Conservation (phyloP, 495 filamentous ascomycete genomes). For the Diplogelasinospora grovesii region DNA sequence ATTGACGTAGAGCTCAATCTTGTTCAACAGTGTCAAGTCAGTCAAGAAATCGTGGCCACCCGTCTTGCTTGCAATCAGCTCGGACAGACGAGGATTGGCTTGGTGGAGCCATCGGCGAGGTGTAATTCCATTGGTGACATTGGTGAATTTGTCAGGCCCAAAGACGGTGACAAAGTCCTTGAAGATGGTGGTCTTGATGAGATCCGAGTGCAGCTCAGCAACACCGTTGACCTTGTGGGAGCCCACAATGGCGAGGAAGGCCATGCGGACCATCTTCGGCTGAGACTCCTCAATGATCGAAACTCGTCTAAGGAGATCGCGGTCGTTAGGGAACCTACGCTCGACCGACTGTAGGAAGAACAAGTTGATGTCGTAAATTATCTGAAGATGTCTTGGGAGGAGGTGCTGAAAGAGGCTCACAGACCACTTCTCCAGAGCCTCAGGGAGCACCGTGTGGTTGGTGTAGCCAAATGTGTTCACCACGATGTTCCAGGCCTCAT, state of each 20-base stretch:
- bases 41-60: conserved; percentile 79
- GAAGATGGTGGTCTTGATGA: conserved; percentile 98
- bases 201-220: conserved; percentile 91
- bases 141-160: conserved; percentile 94
- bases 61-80: conserved; percentile 82
- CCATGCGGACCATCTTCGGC: conserved; percentile 98
- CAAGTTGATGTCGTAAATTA: conserved; percentile 98
- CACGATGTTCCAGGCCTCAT: conserved; percentile 82
- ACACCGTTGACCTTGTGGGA: conserved; percentile 99
- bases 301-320: conserved; percentile 74
- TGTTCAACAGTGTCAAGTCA: conserved; percentile 76
- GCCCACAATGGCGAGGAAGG: conserved; percentile 86
- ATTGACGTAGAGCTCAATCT: conserved; percentile 70
- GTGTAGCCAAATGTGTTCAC: conserved; percentile 78
- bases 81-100: conserved; percentile 88
- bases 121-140: conserved; percentile 97
- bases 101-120: conserved; percentile 95
- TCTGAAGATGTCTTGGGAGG: conserved; percentile 89
- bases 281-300: conserved; percentile 96
- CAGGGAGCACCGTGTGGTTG: conserved; percentile 95
- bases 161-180: conserved; percentile 95
- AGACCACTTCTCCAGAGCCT: conserved; percentile 98
- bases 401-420: conserved; percentile 88
- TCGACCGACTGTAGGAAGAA: conserved; percentile 88
- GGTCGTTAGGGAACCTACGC: conserved; percentile 79